Percentiles rank a stretch among this genome's conserved stretches.
These are phyloP conservation scores for Ophidiomyces ophidiicola DNA, from an alignment of 2,329 filamentous ascomycete genomes.

Conservation along the genomic window DNA sequence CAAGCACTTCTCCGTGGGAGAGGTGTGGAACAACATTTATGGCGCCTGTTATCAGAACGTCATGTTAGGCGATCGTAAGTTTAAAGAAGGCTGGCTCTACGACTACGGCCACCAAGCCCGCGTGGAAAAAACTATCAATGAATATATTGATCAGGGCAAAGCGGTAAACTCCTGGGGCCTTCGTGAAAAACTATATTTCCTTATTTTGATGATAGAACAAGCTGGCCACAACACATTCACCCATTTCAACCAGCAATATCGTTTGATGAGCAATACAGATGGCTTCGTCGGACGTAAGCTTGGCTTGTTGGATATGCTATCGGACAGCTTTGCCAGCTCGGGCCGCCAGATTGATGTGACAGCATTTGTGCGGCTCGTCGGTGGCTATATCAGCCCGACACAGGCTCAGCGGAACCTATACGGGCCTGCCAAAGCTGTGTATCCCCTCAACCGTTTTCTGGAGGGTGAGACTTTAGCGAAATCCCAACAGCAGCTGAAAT, in stretches of 20 bases:
- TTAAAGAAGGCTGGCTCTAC: neutral
- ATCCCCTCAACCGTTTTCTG: neutral
- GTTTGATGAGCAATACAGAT: neutral
- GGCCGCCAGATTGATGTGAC: neutral
- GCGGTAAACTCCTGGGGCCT: neutral
- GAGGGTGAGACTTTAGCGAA: neutral
- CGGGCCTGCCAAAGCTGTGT: neutral
- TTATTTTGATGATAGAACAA: slow-evolving; percentile 1
- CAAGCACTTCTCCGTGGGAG: neutral
- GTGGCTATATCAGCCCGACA: neutral
- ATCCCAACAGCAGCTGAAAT: neutral
- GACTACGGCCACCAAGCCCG: neutral
- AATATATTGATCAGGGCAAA: neutral
- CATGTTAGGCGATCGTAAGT: neutral
- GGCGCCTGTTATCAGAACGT: neutral
- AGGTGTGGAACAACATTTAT: slow-evolving; percentile 1
- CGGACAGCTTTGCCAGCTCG: neutral
- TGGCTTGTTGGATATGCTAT: neutral
- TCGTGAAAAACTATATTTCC: slow-evolving; percentile 2
- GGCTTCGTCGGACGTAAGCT: neutral
- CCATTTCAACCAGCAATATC: slow-evolving; percentile 6
- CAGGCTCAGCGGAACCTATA: neutral
- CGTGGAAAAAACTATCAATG: neutral
- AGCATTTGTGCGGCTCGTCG: neutral
- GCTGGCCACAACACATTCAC: neutral